These are phyloP conservation scores for Vicia villosa DNA, from an alignment of 306 rosid genomes.

Conservation along the genomic window DNA sequence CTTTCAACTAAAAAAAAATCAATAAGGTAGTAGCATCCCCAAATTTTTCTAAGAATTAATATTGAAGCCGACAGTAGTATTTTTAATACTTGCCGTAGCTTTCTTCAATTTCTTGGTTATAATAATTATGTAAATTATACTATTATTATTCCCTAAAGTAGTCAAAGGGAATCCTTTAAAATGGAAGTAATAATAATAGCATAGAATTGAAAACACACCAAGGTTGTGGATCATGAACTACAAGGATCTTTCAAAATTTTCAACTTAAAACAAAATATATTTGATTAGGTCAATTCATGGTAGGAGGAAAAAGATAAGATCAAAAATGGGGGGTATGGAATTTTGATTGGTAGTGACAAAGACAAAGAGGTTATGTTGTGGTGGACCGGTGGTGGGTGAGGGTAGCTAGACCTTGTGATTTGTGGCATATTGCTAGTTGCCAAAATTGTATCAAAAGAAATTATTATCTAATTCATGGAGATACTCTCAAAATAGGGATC, in stretches of 20 bases:
- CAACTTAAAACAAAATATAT: conserved; percentile 42
- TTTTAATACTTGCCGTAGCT: neutral
- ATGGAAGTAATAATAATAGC: conserved; percentile 64
- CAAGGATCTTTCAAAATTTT: conserved; percentile 39
- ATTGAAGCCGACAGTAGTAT: conserved; percentile 23
- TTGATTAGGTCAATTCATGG: conserved; percentile 40
- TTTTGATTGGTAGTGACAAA: conserved; percentile 37
- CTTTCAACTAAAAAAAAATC: conserved; percentile 6
- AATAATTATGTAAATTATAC: conserved; percentile 36
- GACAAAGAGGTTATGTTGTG: conserved; percentile 38
- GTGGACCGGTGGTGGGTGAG: conserved; percentile 40
- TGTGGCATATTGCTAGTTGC: conserved; percentile 48
- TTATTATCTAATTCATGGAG: conserved; percentile 32
- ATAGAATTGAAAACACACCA: conserved; percentile 44
- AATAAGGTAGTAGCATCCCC: neutral
- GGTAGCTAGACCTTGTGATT: conserved; percentile 50
- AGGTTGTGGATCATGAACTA: conserved; percentile 40
- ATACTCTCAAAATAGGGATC: conserved; percentile 48
- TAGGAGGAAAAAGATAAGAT: neutral
- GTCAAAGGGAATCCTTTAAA: conserved; percentile 64
- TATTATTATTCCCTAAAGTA: conserved; percentile 38
- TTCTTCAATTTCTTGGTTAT: conserved; percentile 35
- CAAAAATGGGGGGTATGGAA: conserved; percentile 43
- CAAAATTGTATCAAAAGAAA: conserved; percentile 34
- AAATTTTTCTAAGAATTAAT: neutral